Conservation (phyloP, 805 yeast species). For the Grigorovia humatica region DNA sequence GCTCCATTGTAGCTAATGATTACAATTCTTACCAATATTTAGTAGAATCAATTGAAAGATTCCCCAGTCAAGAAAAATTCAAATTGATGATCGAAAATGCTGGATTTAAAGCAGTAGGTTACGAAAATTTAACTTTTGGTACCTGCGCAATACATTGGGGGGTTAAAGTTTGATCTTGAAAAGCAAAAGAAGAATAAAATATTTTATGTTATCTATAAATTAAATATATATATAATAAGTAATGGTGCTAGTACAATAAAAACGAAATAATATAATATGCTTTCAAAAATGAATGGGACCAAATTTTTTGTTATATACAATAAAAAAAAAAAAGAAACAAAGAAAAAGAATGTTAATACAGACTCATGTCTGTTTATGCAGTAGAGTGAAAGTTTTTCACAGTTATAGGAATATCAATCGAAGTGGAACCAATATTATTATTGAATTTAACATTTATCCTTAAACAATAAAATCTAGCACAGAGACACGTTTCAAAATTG, state of each 20-base stretch:
- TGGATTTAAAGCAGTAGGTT: conserved; percentile 89
- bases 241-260: too few species aligned
- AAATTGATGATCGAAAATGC: conserved; percentile 88
- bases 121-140: conserved; percentile 89
- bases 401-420: conserved; percentile 30
- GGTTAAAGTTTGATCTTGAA: conserved; percentile 64
- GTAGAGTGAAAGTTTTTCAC: conserved; percentile 20
- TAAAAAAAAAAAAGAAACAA: too few species aligned
- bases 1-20: conserved; percentile 90
- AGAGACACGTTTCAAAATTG: conserved; percentile 50
- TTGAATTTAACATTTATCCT: conserved; percentile 39
- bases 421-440: conserved; percentile 23
- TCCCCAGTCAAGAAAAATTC: conserved; percentile 88
- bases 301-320: not conserved
- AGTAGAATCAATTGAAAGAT: conserved; percentile 85
- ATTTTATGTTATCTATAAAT: not conserved
- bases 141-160: conserved; percentile 95
- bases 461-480: conserved; percentile 48
- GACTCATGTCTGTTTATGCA: not conserved
- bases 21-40: conserved; percentile 92
- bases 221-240: too few species aligned
- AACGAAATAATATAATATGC: too few species aligned
- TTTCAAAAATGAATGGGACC: not conserved
- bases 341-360: not conserved
- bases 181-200: too few species aligned